These are phyloP conservation scores for Lyophyllum atratum DNA, from an alignment of 768 basidiomycete species.

Conservation along the genomic window DNA sequence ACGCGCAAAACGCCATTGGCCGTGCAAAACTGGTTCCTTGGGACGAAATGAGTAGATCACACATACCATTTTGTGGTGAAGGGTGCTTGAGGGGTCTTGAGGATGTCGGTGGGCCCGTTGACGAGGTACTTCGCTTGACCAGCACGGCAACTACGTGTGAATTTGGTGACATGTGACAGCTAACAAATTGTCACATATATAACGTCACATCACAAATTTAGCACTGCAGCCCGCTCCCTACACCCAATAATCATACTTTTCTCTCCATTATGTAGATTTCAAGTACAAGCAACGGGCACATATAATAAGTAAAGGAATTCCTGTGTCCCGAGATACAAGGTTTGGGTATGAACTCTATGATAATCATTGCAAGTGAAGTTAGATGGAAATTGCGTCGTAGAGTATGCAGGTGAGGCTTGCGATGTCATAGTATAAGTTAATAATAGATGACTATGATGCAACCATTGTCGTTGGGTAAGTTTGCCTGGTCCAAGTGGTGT, in stretches of 20 bases:
- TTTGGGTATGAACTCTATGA: constrained; percentile 15
- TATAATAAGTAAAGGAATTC: not conserved
- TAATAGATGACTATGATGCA: constrained; percentile 10
- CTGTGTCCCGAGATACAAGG: constrained; percentile 2
- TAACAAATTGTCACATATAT: constrained; percentile 8
- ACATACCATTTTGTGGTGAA: constrained; percentile 51
- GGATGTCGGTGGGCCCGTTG: constrained; percentile 46
- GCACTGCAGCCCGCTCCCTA: too few relatives aligned
- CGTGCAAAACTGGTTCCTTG: constrained; percentile 22
- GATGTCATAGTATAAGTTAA: constrained; percentile 10
- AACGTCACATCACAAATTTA: constrained; percentile 2
- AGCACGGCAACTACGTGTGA: constrained; percentile 34
- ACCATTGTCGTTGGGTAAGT: constrained; percentile 12
- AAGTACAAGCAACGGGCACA: not conserved
- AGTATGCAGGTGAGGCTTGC: constrained; percentile 13
- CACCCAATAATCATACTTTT: too few relatives aligned
- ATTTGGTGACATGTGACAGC: constrained; percentile 21
- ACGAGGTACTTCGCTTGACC: constrained; percentile 36
- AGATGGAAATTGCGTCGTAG: constrained; percentile 11
- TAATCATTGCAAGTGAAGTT: constrained; percentile 7
- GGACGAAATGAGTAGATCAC: constrained; percentile 21
- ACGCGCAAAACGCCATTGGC: constrained; percentile 19
- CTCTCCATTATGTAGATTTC: not conserved
- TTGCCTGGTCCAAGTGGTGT: constrained; percentile 17
- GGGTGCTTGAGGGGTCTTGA: constrained; percentile 45